Evolutionary conservation across 2,329 filamentous ascomycete genomes (phyloP).

Genomic region (Thelonectria blattea): DNA sequence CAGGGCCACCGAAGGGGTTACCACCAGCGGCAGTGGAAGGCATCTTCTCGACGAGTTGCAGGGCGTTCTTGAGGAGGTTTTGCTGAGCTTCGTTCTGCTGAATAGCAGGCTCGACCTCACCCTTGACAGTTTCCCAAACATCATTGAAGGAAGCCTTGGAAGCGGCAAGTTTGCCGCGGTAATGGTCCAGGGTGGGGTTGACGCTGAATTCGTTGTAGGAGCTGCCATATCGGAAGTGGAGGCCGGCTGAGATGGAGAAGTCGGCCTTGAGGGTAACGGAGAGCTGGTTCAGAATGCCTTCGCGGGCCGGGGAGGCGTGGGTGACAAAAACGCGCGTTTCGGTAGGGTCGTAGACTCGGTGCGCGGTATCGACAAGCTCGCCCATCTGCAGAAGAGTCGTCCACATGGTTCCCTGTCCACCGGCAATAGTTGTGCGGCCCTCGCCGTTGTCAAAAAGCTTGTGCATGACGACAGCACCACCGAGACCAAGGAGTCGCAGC

Average conservation of each 20-base stretch:
- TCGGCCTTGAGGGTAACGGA: slow-evolving; percentile 97
- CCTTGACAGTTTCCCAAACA: slow-evolving; percentile 98
- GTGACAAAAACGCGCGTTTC: slow-evolving; percentile 97
- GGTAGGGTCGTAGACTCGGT: slow-evolving; percentile 96
- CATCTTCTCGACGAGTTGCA: slow-evolving; percentile 98
- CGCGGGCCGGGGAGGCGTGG: slow-evolving; percentile 93
- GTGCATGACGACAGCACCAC: slow-evolving; percentile 98
- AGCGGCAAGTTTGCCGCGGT: slow-evolving; percentile 95
- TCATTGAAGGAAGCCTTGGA: slow-evolving; percentile 99
- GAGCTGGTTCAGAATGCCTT: slow-evolving; percentile 96
- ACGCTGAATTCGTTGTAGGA: slow-evolving; percentile 99
- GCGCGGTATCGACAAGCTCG: slow-evolving; percentile 95
- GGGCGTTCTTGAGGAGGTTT: slow-evolving; percentile 85
- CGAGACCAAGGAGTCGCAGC: slow-evolving; percentile 88
- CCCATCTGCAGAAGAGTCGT: slow-evolving; percentile 98
- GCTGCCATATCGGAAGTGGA: slow-evolving; percentile 98
- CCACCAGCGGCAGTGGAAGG: slow-evolving; percentile 91
- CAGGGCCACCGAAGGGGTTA: slow-evolving; percentile 92
- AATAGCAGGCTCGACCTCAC: slow-evolving; percentile 93
- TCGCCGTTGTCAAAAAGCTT: slow-evolving; percentile 99
- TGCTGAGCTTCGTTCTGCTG: slow-evolving; percentile 93
- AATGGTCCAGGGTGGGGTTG: slow-evolving; percentile 96
- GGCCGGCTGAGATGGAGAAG: slow-evolving; percentile 95
- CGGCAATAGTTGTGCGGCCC: slow-evolving; percentile 95
- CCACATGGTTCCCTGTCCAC: slow-evolving; percentile 99